A percentile compares a stretch with the other conserved stretches of the same genome.
Conservation (phyloP, 257 asterid species). For the Euphrasia confusa region DNA sequence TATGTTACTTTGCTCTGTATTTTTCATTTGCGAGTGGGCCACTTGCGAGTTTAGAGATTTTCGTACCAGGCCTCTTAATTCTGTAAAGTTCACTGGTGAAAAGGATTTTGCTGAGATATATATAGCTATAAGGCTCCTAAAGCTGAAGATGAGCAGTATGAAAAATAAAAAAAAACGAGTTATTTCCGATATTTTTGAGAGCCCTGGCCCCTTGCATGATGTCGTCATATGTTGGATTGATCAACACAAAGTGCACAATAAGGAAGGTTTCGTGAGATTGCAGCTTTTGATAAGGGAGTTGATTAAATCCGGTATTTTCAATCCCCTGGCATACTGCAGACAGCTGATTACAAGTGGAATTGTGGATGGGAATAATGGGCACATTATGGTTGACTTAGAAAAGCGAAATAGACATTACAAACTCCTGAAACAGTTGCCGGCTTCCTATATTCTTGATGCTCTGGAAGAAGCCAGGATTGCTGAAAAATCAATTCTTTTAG, state of each 20-base stretch:
- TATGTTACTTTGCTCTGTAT: constrained; percentile 66
- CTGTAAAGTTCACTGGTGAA: constrained; percentile 76
- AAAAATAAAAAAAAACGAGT: constrained; percentile 37
- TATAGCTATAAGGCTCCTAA: constrained; percentile 75
- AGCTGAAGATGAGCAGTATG: constrained; percentile 62
- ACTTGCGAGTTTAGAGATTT: constrained; percentile 89
- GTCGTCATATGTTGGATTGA: constrained; percentile 92
- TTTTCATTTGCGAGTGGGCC: constrained; percentile 97
- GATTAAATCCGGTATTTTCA: constrained; percentile 70
- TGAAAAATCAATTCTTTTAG: constrained; percentile 44
- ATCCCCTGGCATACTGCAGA: constrained; percentile 86
- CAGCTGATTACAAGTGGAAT: constrained; percentile 92
- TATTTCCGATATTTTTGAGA: constrained; percentile 48
- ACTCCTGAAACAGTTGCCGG: constrained; percentile 86
- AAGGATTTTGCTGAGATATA: constrained; percentile 79
- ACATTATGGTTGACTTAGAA: constrained; percentile 41
- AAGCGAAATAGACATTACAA: constrained; percentile 74
- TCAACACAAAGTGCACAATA: constrained; percentile 87
- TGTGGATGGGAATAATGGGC: constrained; percentile 67
- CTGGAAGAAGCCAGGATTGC: constrained; percentile 64
- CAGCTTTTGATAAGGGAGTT: constrained; percentile 79
- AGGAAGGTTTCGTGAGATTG: constrained; percentile 73
- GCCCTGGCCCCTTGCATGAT: constrained; percentile 91
- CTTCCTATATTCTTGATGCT: constrained; percentile 53
- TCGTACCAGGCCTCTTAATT: constrained; percentile 59